Evolutionary conservation across 169 alveolate genomes (phyloP).

Genomic region (Perkinsus marinus): DNA sequence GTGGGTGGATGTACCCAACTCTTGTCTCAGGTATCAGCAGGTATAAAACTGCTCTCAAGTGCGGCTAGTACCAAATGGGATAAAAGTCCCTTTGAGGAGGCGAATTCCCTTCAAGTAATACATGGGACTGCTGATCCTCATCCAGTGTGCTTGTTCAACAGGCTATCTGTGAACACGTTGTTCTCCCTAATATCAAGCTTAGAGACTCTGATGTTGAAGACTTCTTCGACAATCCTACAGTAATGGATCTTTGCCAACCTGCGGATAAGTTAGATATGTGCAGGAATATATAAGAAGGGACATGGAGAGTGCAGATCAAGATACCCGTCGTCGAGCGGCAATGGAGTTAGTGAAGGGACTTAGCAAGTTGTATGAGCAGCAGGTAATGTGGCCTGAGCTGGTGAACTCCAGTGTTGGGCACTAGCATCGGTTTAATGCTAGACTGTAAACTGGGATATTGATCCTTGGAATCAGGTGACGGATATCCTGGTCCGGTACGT

Average conservation of each 20-base stretch:
- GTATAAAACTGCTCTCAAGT: neutral
- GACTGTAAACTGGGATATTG: neutral
- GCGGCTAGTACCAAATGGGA: conserved; percentile 3
- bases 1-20: neutral
- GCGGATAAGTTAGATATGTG: neutral
- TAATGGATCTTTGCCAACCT: neutral
- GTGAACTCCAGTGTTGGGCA: no score
- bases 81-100: neutral
- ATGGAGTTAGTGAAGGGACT: neutral
- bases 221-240: neutral
- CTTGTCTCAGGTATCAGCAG: neutral
- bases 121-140: neutral
- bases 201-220: neutral
- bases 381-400: no score
- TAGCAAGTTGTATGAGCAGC: neutral
- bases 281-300: neutral
- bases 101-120: neutral
- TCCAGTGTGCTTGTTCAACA: neutral
- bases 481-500: neutral
- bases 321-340: neutral
- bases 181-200: neutral
- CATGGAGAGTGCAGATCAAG: conserved; percentile 7
- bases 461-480: neutral
- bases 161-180: neutral
- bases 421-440: no score